Evolutionary conservation across 306 rosid species (phyloP).

Genomic region (Prunus padus): DNA sequence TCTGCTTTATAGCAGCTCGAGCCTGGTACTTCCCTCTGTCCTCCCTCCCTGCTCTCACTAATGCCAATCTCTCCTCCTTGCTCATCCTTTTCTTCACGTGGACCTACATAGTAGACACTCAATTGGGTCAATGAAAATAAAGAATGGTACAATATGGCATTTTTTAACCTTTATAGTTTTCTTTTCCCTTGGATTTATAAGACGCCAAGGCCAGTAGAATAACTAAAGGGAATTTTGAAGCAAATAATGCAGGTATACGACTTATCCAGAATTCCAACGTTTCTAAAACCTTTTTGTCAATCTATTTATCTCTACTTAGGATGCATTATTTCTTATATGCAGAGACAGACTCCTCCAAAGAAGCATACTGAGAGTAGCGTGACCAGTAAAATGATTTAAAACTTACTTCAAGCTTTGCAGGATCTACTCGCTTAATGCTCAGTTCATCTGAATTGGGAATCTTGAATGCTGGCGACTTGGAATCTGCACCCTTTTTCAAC

Average conservation of each 20-base stretch:
- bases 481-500: constrained; percentile 32
- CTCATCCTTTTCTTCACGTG: constrained; percentile 62
- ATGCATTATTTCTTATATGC: not conserved
- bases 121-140: constrained; percentile 13
- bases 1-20: constrained; percentile 76
- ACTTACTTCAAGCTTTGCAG: constrained; percentile 76
- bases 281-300: not conserved
- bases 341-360: constrained; percentile 2
- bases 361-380: constrained; percentile 10
- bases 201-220: not conserved
- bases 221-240: not conserved
- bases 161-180: not conserved
- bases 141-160: not conserved
- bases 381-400: not conserved
- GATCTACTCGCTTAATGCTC: constrained; percentile 70
- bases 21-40: constrained; percentile 79
- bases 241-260: not conserved
- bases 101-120: constrained; percentile 42
- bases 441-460: constrained; percentile 60
- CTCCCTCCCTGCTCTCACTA: constrained; percentile 82
- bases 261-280: not conserved
- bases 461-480: constrained; percentile 32
- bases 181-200: not conserved
- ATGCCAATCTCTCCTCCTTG: constrained; percentile 72
- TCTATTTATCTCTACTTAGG: not conserved